Evolutionary conservation across 2,329 filamentous ascomycete genomes (phyloP), one percentile per base, ranked within the genome.

Genomic region (Colletotrichum brevisporum): DNA sequence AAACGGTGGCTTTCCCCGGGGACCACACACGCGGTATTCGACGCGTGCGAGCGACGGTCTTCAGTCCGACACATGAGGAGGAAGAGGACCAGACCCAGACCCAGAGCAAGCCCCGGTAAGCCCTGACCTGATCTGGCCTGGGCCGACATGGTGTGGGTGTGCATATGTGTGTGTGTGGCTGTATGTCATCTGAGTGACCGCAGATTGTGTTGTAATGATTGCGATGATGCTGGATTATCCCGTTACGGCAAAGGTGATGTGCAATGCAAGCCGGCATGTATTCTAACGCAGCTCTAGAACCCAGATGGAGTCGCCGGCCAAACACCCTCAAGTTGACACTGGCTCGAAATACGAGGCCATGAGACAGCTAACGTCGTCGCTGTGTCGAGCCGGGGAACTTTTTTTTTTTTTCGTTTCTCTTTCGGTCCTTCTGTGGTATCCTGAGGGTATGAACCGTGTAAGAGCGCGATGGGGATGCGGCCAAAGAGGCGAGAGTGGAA

Each of bases 301-400:
- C 66, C 61, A 59, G 41, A 65, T 36, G 66, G 61, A 69, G 31
- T 69, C 48, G 61, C 66, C 54, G 54, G 62, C 61, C 54, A 36
- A 59, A 59, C 66, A 69, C 66, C 66, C 61, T 43, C 10, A 21
- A 15, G 41, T 24, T 57, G 18, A 36, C 31, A 10, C 31, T 9
- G 31, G 8, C 31, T 15, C 41, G 59, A 48, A 59, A 55, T 45
- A 69, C 48, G 54, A 67, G 21, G 8, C 26, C 31, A 21, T 48
- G 66, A 69, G 50, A 69, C 50, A 18, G 55, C 39, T 18, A 41
- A 53, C 21, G 58, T 15, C n/a, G 36, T 26, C 18, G 47, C 31
- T n/a, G 47, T 51, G 39, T 58, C 27, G 64, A 57, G 27, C 21
- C 21, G 52, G 9, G 36, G 39, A 15, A 8, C 10, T 36, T 31